Evolutionary conservation across 208 protist genomes (phyloP).

Genomic region (Acanthamoeba lenticulata): DNA sequence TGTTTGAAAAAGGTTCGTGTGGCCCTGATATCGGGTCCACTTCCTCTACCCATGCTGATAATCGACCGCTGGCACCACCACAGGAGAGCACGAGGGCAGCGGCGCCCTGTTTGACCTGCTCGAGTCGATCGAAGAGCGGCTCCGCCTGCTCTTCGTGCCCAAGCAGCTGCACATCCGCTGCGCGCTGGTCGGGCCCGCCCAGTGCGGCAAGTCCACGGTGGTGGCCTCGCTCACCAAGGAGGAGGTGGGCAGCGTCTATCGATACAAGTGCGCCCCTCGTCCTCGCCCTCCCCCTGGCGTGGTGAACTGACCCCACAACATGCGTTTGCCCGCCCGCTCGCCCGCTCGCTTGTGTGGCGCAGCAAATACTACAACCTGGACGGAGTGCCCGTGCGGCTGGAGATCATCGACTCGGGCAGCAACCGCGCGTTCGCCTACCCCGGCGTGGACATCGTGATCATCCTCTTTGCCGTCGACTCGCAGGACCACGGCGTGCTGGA

Average conservation of each 20-base stretch:
- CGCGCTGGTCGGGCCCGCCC: slow-evolving; percentile 12
- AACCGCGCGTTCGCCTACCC: slow-evolving; percentile 16
- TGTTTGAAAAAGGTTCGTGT: not conserved
- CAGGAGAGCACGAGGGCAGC: not conserved
- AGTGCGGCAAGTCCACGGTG: slow-evolving; percentile 32
- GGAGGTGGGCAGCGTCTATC: slow-evolving; percentile 29
- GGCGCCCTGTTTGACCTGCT: not conserved
- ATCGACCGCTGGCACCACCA: too few relatives aligned
- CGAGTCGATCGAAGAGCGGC: not conserved
- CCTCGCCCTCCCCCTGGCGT: not conserved
- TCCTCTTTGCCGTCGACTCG: not conserved
- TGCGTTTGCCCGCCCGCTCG: not conserved
- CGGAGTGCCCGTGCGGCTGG: slow-evolving; percentile 11
- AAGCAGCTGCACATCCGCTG: slow-evolving; percentile 1
- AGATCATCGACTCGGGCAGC: slow-evolving; percentile 18
- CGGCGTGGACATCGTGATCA: not conserved
- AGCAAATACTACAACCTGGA: slow-evolving; percentile 47
- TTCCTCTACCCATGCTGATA: too few relatives aligned
- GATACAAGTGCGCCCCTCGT: not conserved
- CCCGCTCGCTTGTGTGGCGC: not conserved
- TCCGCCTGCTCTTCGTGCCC: slow-evolving; percentile 25
- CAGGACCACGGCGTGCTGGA: not conserved
- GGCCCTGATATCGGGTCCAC: not conserved
- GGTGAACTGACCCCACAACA: not conserved
- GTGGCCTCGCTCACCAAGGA: slow-evolving; percentile 14